Conservation (phyloP, 441 rosid species). For the Erodium trifolium region DNA sequence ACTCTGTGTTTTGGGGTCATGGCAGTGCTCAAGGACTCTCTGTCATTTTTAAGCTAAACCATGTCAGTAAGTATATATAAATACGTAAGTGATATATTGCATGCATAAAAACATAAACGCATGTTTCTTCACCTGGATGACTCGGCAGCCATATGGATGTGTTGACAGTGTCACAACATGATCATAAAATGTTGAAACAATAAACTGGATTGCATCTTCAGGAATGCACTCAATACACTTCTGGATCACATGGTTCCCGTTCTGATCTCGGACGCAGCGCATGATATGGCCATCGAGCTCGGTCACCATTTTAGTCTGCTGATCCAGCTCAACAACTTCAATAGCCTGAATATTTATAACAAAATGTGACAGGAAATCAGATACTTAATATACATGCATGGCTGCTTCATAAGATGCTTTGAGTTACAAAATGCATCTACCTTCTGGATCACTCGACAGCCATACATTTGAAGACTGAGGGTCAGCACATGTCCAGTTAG, state of each 20-base stretch:
- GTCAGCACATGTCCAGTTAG: slow-evolving; percentile 65
- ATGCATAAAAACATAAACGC: neutral
- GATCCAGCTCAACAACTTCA: slow-evolving; percentile 83
- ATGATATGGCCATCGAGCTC: slow-evolving; percentile 75
- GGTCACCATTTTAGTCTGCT: slow-evolving; percentile 74
- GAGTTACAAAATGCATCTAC: slow-evolving; percentile 23
- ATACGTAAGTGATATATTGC: neutral
- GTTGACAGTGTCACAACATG: slow-evolving; percentile 69
- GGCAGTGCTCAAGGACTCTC: slow-evolving; percentile 82
- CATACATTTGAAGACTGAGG: slow-evolving; percentile 82
- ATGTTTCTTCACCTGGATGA: slow-evolving; percentile 57
- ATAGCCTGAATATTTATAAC: slow-evolving; percentile 44
- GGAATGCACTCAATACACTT: slow-evolving; percentile 84
- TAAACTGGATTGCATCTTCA: slow-evolving; percentile 62
- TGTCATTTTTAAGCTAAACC: slow-evolving; percentile 21
- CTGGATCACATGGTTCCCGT: slow-evolving; percentile 84
- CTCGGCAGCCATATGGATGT: slow-evolving; percentile 89
- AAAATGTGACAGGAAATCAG: neutral
- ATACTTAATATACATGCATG: neutral
- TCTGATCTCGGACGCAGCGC: slow-evolving; percentile 90
- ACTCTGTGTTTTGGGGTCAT: slow-evolving; percentile 46
- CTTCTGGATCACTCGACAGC: slow-evolving; percentile 82
- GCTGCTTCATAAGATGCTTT: neutral
- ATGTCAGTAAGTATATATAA: neutral
- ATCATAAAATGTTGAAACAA: slow-evolving; percentile 59